Base-by-base conservation (phyloP, 176 grass and related monocot species). In the Lolium perenne region DNA sequence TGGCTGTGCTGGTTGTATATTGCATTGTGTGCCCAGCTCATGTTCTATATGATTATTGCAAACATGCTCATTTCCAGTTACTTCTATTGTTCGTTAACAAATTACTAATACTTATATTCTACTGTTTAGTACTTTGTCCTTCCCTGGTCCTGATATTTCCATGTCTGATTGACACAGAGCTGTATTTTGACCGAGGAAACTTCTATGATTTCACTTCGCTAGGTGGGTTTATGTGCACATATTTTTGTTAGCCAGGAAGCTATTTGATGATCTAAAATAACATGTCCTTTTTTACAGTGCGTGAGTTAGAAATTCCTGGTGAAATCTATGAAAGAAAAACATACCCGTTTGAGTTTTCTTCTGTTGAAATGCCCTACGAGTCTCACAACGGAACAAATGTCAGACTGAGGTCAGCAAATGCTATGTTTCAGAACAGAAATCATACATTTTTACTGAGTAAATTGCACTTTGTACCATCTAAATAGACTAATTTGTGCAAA, bases 301-400 rank as follows among this genome's bases (percentile, higher is more conserved):
- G 91, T 65, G 93, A 95, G 54, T 89, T 98, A 82, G 95, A 98
- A 59, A 56, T 98, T 80, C 89, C 93, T 78, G 95, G 95, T 47
- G 93, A 98, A 76, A 90, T 98, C 16, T 98, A 94, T 86, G 95
- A 98, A 93, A 90, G 88, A 81, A 98, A 95, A 79, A 86, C 86
- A 57, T 98, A 91, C 48, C 91, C 95, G 59, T 95, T 98, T 85
- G 95, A 98, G 74, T 95, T 98, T 77, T 87, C 95, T 66, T 84
- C 89, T 76, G 91, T 95, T 92, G 95, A 98, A 87, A 98, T 98
- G 95, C 95, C 91, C 22, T 98, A 98, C 50, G 93, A 98, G 77
- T 92, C 95, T 51, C 95, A 95, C 60, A 92, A 88, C 23, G 95
- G 95, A 38, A 90, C 92, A 11, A 95, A 98, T 94, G 95, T 98